These are phyloP conservation scores for Glebionis coronaria DNA, from an alignment of 129 eudicot species.

Conservation along the genomic window DNA sequence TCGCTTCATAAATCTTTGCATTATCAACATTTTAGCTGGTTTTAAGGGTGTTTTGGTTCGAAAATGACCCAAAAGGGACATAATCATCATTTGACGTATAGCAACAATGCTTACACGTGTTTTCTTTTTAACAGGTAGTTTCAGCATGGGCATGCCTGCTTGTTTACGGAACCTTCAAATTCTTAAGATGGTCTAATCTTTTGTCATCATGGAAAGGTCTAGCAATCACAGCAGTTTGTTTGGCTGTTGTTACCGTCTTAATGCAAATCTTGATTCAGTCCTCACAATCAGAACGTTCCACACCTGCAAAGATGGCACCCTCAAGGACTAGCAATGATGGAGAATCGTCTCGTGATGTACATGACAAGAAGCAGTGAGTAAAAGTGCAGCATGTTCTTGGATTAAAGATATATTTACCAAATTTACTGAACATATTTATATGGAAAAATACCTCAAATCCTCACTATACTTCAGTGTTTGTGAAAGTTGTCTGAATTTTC, in stretches of 20 bases:
- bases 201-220: conserved; percentile 89
- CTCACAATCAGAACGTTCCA: conserved; percentile 81
- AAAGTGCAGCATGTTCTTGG: not conserved
- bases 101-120: not conserved
- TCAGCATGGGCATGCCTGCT: conserved; percentile 52
- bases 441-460: conserved; percentile 12
- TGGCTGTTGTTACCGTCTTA: conserved; percentile 51
- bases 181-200: conserved; percentile 60
- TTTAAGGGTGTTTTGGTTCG: too few relatives aligned
- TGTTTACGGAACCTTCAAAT: conserved; percentile 47
- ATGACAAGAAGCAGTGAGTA: conserved; percentile 39
- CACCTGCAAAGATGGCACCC: conserved; percentile 65
- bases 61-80: too few relatives aligned
- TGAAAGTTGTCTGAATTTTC: conserved; percentile 9
- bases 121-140: conserved; percentile 53
- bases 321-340: conserved; percentile 29
- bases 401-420: not conserved
- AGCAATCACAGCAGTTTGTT: conserved; percentile 37
- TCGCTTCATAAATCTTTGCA: too few relatives aligned
- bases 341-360: conserved; percentile 16
- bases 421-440: conserved; percentile 16
- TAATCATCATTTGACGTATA: too few relatives aligned
- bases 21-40: too few relatives aligned
- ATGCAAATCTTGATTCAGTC: conserved; percentile 83
- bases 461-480: conserved; percentile 17